These are phyloP conservation scores for Lippia alba DNA, from an alignment of 305 asterid genomes.

Conservation along the genomic window DNA sequence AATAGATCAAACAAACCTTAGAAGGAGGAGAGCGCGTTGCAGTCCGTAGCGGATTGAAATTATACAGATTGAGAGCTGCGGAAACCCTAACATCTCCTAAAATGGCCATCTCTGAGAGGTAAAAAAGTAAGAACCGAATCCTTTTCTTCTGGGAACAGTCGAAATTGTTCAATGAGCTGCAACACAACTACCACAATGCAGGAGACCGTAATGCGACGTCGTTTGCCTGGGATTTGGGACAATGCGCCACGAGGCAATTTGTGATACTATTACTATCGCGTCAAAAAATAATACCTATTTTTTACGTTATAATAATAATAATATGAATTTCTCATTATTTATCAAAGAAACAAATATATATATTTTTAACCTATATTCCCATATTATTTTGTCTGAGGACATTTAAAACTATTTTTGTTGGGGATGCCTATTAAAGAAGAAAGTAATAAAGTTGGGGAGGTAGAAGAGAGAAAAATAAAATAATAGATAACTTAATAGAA, in stretches of 20 bases:
- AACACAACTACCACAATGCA: not conserved
- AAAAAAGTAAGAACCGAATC: conserved; percentile 3
- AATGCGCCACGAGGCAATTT: not conserved
- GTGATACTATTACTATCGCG: not conserved
- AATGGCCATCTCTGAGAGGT: conserved; percentile 43
- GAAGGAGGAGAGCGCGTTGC: conserved; percentile 44
- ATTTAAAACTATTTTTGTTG: too few relatives aligned
- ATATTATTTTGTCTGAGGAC: too few relatives aligned
- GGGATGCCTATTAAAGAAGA: too few relatives aligned
- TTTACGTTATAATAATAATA: too few relatives aligned
- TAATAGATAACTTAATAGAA: too few relatives aligned
- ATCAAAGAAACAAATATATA: too few relatives aligned
- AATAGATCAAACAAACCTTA: conserved; percentile 44
- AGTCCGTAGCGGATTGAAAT: conserved; percentile 44
- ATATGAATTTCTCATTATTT: too few relatives aligned
- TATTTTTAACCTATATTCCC: too few relatives aligned
- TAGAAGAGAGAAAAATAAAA: too few relatives aligned
- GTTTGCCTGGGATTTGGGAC: conserved; percentile 2
- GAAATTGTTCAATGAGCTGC: too few relatives aligned
- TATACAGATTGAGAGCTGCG: conserved; percentile 53
- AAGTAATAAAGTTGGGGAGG: too few relatives aligned
- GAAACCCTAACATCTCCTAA: conserved; percentile 63
- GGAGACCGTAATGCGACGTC: conserved; percentile 32
- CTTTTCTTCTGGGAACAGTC: not conserved
- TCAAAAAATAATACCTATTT: too few relatives aligned